Percentiles rank a stretch among this genome's conserved stretches.
Evolutionary conservation across 306 rosid species (phyloP).

Genomic region (Sechiopsis laciniata): DNA sequence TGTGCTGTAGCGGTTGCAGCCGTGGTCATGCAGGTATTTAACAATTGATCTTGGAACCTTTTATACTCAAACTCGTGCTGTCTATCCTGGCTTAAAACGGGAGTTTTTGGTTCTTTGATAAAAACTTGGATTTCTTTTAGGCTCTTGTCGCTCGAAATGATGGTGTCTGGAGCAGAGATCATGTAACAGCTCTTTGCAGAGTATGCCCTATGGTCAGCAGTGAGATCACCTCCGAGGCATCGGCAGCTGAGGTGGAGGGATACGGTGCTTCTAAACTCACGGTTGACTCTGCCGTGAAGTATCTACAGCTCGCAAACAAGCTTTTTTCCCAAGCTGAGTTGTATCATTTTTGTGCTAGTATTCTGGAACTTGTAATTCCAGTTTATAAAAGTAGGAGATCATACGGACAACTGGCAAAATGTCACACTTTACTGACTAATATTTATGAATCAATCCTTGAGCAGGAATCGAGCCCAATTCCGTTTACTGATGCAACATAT

Average conservation of each 20-base stretch:
- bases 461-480: slow-evolving; percentile 96
- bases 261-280: slow-evolving; percentile 95
- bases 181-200: slow-evolving; percentile 80
- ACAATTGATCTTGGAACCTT: slow-evolving; percentile 15
- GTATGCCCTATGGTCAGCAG: slow-evolving; percentile 95
- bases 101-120: background rate
- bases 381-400: slow-evolving; percentile 91
- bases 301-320: slow-evolving; percentile 94
- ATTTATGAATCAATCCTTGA: slow-evolving; percentile 91
- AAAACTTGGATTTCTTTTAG: slow-evolving; percentile 32
- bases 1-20: slow-evolving; percentile 98
- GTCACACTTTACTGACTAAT: slow-evolving; percentile 78
- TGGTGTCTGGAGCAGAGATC: slow-evolving; percentile 98
- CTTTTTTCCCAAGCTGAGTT: slow-evolving; percentile 98
- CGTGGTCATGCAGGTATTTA: slow-evolving; percentile 86
- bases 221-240: slow-evolving; percentile 91
- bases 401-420: slow-evolving; percentile 85
- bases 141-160: slow-evolving; percentile 97
- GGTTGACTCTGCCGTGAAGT: slow-evolving; percentile 91
- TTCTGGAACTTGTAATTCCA: slow-evolving; percentile 89
- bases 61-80: background rate
- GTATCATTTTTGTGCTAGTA: slow-evolving; percentile 93
- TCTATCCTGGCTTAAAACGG: background rate
- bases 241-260: slow-evolving; percentile 99
- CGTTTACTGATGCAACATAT: slow-evolving; percentile 92